Evolutionary conservation across 306 rosid species (phyloP).

Genomic region (Prunus mume): DNA sequence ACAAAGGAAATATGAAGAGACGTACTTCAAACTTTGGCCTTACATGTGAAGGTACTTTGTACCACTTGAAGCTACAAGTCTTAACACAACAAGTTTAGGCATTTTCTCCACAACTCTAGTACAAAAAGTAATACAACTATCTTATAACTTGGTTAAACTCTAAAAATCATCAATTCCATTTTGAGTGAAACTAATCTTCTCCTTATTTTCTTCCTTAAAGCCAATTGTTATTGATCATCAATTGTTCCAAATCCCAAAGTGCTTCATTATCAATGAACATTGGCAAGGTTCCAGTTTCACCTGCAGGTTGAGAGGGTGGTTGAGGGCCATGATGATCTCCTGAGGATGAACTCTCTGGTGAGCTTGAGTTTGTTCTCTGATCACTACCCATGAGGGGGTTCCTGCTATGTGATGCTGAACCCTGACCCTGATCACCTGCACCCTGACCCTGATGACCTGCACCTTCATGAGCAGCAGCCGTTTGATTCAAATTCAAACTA

Average conservation of each 20-base stretch:
- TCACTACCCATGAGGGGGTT: slow-evolving; percentile 9
- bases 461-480: not conserved
- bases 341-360: slow-evolving; percentile 55
- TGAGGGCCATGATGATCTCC: slow-evolving; percentile 28
- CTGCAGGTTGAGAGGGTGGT: slow-evolving; percentile 18
- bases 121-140: too few species aligned
- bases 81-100: too few species aligned
- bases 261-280: slow-evolving; percentile 33
- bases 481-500: not conserved
- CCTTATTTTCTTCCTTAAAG: too few species aligned
- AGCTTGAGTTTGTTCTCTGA: slow-evolving; percentile 26
- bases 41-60: too few species aligned
- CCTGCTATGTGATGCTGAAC: not conserved
- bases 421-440: slow-evolving; percentile 3
- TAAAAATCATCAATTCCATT: too few species aligned
- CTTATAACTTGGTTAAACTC: too few species aligned
- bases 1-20: not conserved
- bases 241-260: slow-evolving; percentile 51
- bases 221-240: not conserved
- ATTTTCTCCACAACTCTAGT: too few species aligned
- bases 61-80: too few species aligned
- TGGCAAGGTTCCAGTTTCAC: slow-evolving; percentile 7
- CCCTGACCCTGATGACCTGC: not conserved
- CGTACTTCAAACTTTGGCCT: not conserved
- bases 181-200: too few species aligned